Evolutionary conservation across 2,329 filamentous ascomycete species (phyloP).

Genomic region (Cladosporium sp.): DNA sequence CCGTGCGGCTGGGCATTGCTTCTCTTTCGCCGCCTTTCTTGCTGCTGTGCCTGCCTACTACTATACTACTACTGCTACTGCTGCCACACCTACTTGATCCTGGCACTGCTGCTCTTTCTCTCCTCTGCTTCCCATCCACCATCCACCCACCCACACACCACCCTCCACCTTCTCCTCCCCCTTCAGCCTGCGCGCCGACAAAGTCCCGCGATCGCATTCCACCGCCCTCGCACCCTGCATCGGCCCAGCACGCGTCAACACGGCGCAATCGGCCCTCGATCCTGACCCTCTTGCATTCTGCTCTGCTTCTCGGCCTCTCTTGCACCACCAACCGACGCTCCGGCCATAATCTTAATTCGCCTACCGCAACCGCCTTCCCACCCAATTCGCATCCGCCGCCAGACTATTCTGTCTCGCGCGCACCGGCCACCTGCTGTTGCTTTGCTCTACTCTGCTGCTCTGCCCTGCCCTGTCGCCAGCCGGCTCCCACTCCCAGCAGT

Average conservation of each 20-base stretch:
- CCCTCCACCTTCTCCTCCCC: not conserved
- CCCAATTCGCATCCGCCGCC: conserved; percentile 8
- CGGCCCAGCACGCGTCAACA: conserved; percentile 17
- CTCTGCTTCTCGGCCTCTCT: not conserved
- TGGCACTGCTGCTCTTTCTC: not conserved
- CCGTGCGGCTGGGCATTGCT: conserved; percentile 9
- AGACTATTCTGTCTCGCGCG: not conserved
- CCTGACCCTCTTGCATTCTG: conserved; percentile 14
- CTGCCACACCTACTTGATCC: not conserved
- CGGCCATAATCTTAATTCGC: conserved; percentile 19
- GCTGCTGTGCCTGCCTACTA: not conserved
- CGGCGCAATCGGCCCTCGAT: conserved; percentile 14
- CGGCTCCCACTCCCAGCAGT: not conserved
- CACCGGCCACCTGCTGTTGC: not conserved
- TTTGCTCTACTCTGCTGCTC: not conserved
- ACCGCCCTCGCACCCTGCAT: conserved; percentile 11
- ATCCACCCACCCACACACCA: not conserved
- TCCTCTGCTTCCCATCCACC: not conserved
- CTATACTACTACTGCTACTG: not conserved
- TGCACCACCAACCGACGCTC: conserved; percentile 12
- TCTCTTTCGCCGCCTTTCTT: conserved; percentile 1
- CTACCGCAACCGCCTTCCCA: conserved; percentile 13
- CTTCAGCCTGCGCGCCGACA: conserved; percentile 13
- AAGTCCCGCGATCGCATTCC: conserved; percentile 19
- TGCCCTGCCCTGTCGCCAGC: not conserved